Base-by-base conservation (phyloP, 2,329 filamentous ascomycete species). In the Clonostachys rosea region DNA sequence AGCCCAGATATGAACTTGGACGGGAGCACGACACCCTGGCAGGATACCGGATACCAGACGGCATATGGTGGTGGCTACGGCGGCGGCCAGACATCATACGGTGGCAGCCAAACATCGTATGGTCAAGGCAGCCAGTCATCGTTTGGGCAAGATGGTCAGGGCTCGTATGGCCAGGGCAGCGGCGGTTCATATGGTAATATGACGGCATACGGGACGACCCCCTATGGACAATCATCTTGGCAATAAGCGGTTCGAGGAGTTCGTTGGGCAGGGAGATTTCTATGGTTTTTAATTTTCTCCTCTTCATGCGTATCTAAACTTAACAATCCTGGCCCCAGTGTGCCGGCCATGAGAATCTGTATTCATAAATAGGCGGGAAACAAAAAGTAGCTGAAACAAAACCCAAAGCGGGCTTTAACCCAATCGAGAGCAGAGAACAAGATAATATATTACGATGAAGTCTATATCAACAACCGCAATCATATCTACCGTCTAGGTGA, bases 51-150 rank as follows among this genome's bases (percentile, higher is more conserved):
- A 5, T 45, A 70, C 45, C 72, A 77, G 50, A 86, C 79, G 59
- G 72, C 80, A 16, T 91, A 87, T 79, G 86, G 86, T 18, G 81
- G 74, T 6, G 78, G 83, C 48, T 84, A 86, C 2, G 88, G 84
- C 56, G 83, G 75, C 52, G 69, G 70, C 18, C 79, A 78, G 48
- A 87, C 79, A 57, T 72, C 79, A 24, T 91, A 87, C 80, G 86
- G 86, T 16, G 81, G 74, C 6, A 65, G 61, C 14, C 59, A 64
- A 7, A 72, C 68, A 5, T 68, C 70, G 2, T 75, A 73, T 47
- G 75, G 75, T 33, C 75, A 81, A 50, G 84, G 82, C 34, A 78
- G 57, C 81, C 78, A 5, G 86, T 84, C 4, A 11, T 39, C 14
- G 36, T 39, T 39, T 18, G 14, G 36, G 36, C 14, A 81, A 84